Evolutionary conservation across 768 basidiomycete species (phyloP).

Genomic region (Phlebiopsis flavidoalba): DNA sequence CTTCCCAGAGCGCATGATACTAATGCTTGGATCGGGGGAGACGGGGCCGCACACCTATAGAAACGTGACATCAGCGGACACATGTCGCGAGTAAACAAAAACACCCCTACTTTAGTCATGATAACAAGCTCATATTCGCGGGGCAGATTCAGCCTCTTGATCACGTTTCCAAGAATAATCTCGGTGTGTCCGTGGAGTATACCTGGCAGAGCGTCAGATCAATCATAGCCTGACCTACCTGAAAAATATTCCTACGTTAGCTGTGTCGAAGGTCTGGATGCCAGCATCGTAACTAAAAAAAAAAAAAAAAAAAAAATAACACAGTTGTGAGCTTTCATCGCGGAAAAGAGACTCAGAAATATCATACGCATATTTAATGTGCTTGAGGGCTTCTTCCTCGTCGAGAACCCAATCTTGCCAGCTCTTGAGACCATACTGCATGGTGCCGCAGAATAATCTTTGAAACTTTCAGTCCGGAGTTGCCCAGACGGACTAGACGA

Average conservation of each 20-base stretch:
- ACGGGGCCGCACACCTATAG: not conserved
- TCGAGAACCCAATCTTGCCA: conserved; percentile 36
- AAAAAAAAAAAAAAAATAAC: no score
- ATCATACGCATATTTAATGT: conserved; percentile 41
- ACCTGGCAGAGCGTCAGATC: conserved; percentile 11
- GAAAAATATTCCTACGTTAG: conserved; percentile 18
- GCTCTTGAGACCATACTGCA: conserved; percentile 15
- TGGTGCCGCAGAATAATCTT: conserved; percentile 29
- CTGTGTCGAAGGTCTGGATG: conserved; percentile 37
- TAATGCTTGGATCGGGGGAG: not conserved
- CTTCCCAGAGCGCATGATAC: conserved; percentile 1
- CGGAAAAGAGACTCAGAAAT: no score
- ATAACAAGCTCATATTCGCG: conserved; percentile 48
- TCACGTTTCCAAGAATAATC: conserved; percentile 41
- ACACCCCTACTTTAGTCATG: conserved; percentile 38
- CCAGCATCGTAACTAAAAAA: conserved; percentile 34
- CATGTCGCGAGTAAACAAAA: not conserved
- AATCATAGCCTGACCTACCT: not conserved
- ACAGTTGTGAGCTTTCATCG: no score
- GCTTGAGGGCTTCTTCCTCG: conserved; percentile 29
- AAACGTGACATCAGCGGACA: not conserved
- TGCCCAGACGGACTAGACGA: conserved; percentile 23
- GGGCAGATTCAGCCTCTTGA: conserved; percentile 40
- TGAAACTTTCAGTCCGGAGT: conserved; percentile 36
- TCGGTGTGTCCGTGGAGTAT: conserved; percentile 39